phyloP scores from a whole-genome alignment of 208 protist genomes.

The Crithidia fasciculata region DNA sequence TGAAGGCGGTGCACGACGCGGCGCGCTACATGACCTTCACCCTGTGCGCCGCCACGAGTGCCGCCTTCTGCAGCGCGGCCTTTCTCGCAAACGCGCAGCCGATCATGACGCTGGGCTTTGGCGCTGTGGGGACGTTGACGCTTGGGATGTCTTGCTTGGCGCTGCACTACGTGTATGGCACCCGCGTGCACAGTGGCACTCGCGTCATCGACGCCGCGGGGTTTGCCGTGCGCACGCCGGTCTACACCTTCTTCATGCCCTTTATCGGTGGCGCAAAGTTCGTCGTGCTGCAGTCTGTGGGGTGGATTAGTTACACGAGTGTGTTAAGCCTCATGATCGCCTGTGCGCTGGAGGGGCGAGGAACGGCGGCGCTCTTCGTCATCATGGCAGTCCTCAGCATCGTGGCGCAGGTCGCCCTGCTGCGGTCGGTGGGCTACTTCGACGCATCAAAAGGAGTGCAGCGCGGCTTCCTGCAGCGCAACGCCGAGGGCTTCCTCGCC shows the following conservation, averaged over 20 bases:
- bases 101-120: conserved; percentile 65
- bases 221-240: conserved; percentile 2
- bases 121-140: conserved; percentile 43
- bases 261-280: conserved; percentile 67
- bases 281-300: conserved; percentile 56
- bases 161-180: conserved; percentile 68
- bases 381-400: conserved; percentile 50
- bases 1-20: conserved; percentile 35
- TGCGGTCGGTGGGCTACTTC: conserved; percentile 58
- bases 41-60: conserved; percentile 40
- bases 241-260: conserved; percentile 78
- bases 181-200: conserved; percentile 49
- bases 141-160: conserved; percentile 64
- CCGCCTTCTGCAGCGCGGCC: conserved; percentile 51
- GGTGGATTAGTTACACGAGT: conserved; percentile 61
- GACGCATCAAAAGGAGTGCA: conserved; percentile 37
- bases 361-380: conserved; percentile 40
- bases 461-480: conserved; percentile 47
- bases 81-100: conserved; percentile 54
- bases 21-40: conserved; percentile 62
- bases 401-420: conserved; percentile 50
- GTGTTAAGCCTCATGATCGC: conserved; percentile 46
- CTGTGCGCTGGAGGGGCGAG: conserved; percentile 46
- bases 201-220: conserved; percentile 6
- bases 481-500: conserved; percentile 76